These are phyloP conservation scores for Obelidium mucronatum DNA, from an alignment of 192 early-diverging fungal genomes.

Conservation along the genomic window DNA sequence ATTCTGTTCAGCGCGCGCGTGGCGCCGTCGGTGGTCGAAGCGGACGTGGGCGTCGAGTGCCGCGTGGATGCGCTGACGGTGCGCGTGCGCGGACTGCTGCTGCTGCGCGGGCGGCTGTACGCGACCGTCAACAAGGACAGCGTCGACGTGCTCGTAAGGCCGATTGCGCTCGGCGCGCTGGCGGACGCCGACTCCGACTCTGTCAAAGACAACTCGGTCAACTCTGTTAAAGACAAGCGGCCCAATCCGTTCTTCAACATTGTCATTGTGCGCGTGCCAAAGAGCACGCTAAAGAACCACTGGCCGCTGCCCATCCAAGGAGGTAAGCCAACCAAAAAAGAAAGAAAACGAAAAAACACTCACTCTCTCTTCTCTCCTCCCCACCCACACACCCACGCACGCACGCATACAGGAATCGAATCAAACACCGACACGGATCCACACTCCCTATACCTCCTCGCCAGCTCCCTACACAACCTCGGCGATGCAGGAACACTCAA, in stretches of 20 bases:
- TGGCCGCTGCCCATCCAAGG: constrained; percentile 34
- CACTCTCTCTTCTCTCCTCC: constrained; percentile 29
- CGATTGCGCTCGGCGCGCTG: constrained; percentile 36
- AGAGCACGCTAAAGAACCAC: constrained; percentile 5
- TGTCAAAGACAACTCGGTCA: neutral
- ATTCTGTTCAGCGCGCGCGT: constrained; percentile 18
- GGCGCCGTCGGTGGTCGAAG: neutral
- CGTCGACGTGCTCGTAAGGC: constrained; percentile 29
- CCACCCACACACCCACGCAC: constrained; percentile 16
- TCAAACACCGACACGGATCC: constrained; percentile 46
- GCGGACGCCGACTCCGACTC: constrained; percentile 13
- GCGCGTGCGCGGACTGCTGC: neutral
- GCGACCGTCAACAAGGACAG: constrained; percentile 31
- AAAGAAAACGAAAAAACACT: too few species aligned
- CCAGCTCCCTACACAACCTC: constrained; percentile 9
- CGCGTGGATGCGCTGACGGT: constrained; percentile 24
- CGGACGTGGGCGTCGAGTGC: constrained; percentile 25
- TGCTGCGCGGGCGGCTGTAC: constrained; percentile 43
- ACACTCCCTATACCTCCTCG: constrained; percentile 49
- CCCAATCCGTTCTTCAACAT: constrained; percentile 23
- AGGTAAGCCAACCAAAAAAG: neutral
- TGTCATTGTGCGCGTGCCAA: constrained; percentile 9
- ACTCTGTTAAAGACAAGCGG: neutral
- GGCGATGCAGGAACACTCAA: constrained; percentile 37
- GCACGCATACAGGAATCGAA: constrained; percentile 23